Evolutionary conservation across 495 filamentous ascomycete genomes (phyloP), one percentile per base, ranked within the genome.

Genomic region (Aspergillus baeticus): DNA sequence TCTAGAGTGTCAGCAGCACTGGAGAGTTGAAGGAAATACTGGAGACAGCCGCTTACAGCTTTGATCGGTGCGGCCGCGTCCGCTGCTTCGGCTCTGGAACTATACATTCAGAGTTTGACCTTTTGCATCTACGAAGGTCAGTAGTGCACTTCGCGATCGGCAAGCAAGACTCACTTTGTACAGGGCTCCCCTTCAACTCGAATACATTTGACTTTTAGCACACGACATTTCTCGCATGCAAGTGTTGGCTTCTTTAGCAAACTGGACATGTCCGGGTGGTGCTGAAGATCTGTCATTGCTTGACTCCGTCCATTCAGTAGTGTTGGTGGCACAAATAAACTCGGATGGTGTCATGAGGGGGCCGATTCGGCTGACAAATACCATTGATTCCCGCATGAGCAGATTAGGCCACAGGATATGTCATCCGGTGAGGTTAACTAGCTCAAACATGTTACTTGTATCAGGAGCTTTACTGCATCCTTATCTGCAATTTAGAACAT

Each of bases 191-290:
- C 48, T n/a, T 51, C 34, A 8, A 29, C 18, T 14, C 48, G 48
- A 10, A 39, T 13, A 31, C 48, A 51, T 41, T 41, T 51, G 2
- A 51, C 48, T 23, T 51, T 51, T 10, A 51, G 48, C 8, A 26
- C 35, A 7, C 48, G 48, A 20, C 48, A 51, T 21, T 51, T 51
- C n/a, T 51, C 48, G 31, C 48, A 51, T 14, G 48, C 48, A 22
- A 39, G n/a, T 18, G 1, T 22, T 18, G 20, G 10, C 13, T 45
- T 3, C 26, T 29, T 29, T 29, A 8, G 4, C 26, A 8, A 8
- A 29, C 8, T 3, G 26, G 8, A 4, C 8, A 8, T 29, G 8
- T 29, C 26, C n/a, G n/a, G n/a, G 26, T 8, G 26, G 26, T 3
- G 8, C 26, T 29, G 4, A 8, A 4, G 26, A 29, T 29, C 8